These are phyloP conservation scores for Auxenochlorella pyrenoidosa DNA, from an alignment of 139 green algal species.

Conservation along the genomic window DNA sequence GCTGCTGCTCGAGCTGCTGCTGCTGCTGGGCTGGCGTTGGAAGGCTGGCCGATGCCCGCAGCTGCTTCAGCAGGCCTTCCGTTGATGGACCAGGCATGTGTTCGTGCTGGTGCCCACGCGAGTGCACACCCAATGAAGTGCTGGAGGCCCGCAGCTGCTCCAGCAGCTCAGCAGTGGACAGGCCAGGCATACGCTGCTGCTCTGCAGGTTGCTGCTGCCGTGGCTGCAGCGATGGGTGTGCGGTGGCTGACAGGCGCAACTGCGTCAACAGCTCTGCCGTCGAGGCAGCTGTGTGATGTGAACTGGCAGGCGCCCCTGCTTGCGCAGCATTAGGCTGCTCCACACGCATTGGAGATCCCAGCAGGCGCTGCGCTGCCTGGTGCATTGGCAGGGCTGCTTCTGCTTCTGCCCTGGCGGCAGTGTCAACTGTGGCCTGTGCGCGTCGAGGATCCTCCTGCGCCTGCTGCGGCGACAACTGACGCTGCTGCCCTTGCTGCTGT, in stretches of 20 bases:
- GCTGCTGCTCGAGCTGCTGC: neutral
- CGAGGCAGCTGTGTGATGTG: too few relatives aligned
- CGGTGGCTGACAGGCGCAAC: constrained; percentile 19
- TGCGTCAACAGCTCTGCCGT: constrained; percentile 5
- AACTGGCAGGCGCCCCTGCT: neutral
- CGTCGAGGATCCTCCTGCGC: neutral
- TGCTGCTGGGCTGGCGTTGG: neutral
- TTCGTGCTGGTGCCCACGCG: neutral
- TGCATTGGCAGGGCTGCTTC: neutral
- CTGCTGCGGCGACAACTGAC: neutral
- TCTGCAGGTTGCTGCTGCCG: neutral
- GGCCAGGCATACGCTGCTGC: neutral
- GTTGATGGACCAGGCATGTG: neutral
- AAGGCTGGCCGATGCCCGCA: neutral
- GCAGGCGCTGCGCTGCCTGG: neutral
- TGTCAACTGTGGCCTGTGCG: neutral
- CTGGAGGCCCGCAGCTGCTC: constrained; percentile 1
- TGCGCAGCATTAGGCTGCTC: neutral
- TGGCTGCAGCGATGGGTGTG: neutral
- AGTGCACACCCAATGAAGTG: neutral
- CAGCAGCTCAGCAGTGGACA: neutral
- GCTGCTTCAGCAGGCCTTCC: constrained; percentile 5
- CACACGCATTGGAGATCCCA: neutral
- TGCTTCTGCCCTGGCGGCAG: neutral
- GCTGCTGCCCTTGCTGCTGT: neutral